Base-by-base conservation (phyloP, 768 basidiomycete genomes). In the Collybia sp. region DNA sequence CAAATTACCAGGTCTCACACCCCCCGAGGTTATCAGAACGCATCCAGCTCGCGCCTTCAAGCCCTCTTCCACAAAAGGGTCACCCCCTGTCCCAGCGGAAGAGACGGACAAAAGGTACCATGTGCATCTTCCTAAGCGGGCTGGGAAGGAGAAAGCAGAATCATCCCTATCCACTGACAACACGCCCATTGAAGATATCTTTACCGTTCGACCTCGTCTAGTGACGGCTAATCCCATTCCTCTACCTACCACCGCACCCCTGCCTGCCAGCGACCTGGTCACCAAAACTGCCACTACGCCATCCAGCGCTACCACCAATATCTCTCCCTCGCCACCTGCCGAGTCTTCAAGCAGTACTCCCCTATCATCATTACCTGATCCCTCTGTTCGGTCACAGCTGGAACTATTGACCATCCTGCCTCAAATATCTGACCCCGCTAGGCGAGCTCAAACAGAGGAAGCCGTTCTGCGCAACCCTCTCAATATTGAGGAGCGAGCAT, bases 1-100 rank as follows among this genome's bases (percentile, higher is more conserved):
- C 45, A 84, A 80, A 55, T 60, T 92, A 15, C 79, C 87, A 3
- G 82, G 81, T 4, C 56, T 57, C 2, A 62, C 58, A 52, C 52
- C 51, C 34, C 69, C 64, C 25, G 59, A 83, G 36, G 65, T 83
- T 40, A 33, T 44, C 12, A 51, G 53, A 17, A 43, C 59, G 18
- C 48, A 25, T 25, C 25, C 25, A 8, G 4, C 25, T 25, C 25
- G 25, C 25, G 49, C 54, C 12, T 44, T 53, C 10, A 40, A 61
- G 42, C 47, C 47, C 17, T 43, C 56, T 10, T 44, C 58, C 34
- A 52, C 59, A 2, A 57, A 58, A 45, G 32, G 52, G 9, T 45
- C 49, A 38, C 56, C 58, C 5, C 68, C 62, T 32, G 25, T 25
- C 25, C 25, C 25, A 25, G 3, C 8, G 25, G 79, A 78, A 12